phyloP scores from a whole-genome alignment of 495 filamentous ascomycete genomes.

The Podospora pseudoanserina region DNA sequence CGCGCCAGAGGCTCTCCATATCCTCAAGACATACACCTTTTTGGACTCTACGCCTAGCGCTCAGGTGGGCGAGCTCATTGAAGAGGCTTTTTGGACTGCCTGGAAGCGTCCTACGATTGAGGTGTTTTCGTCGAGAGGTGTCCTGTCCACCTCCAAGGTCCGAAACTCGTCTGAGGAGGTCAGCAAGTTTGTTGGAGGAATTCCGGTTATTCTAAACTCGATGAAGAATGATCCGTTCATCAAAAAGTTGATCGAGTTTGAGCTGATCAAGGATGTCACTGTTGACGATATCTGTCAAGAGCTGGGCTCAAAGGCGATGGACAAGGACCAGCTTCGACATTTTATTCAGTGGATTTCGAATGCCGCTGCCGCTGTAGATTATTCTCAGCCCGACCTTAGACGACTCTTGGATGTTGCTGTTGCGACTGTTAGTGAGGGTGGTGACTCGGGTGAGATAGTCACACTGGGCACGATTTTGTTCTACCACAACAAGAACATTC shows the following conservation, averaged over 20 bases:
- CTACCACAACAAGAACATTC: slow-evolving; percentile 73
- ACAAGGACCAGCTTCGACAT: slow-evolving; percentile 65
- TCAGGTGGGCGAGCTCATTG: slow-evolving; percentile 74
- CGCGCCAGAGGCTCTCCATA: slow-evolving; percentile 74
- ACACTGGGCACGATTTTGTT: slow-evolving; percentile 68
- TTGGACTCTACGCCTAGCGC: slow-evolving; percentile 82
- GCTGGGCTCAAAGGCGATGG: slow-evolving; percentile 71
- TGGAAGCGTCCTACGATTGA: slow-evolving; percentile 78
- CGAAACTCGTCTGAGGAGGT: slow-evolving; percentile 77
- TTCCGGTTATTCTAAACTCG: slow-evolving; percentile 77
- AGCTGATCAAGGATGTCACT: slow-evolving; percentile 77
- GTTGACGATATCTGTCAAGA: slow-evolving; percentile 80
- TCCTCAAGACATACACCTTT: slow-evolving; percentile 78
- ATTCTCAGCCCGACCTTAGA: slow-evolving; percentile 59
- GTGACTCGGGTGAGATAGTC: slow-evolving; percentile 62
- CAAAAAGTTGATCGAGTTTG: slow-evolving; percentile 70
- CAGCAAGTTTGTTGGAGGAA: slow-evolving; percentile 79
- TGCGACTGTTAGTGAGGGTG: slow-evolving; percentile 65
- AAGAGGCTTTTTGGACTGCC: slow-evolving; percentile 92
- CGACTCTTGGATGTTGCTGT: slow-evolving; percentile 76
- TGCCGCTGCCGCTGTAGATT: slow-evolving; percentile 61
- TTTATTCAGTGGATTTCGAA: slow-evolving; percentile 79
- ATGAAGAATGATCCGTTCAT: slow-evolving; percentile 69
- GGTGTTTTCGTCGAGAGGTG: slow-evolving; percentile 79
- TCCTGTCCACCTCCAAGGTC: slow-evolving; percentile 72